A percentile compares a stretch with the other conserved stretches of the same genome.
These are phyloP conservation scores for Trametes maxima DNA, from an alignment of 768 basidiomycete genomes.

Conservation along the genomic window DNA sequence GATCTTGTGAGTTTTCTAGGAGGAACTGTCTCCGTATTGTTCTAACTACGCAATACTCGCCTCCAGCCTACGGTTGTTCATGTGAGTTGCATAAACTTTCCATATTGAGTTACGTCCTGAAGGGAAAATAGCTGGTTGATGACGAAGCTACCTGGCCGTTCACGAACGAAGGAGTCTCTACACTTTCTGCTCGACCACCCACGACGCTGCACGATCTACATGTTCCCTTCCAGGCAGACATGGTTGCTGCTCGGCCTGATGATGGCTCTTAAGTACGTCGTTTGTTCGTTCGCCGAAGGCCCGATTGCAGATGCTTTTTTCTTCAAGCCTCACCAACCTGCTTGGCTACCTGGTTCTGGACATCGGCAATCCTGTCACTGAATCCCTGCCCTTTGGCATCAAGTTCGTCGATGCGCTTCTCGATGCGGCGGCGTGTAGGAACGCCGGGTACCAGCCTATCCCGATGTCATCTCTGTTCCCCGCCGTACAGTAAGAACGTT, in stretches of 20 bases:
- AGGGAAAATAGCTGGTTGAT: slow-evolving; percentile 63
- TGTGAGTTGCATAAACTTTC: slow-evolving; percentile 65
- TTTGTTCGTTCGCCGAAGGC: neutral
- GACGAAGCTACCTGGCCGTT: slow-evolving; percentile 57
- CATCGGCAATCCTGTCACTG: slow-evolving; percentile 71
- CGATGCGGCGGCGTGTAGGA: slow-evolving; percentile 78
- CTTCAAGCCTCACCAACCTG: slow-evolving; percentile 57
- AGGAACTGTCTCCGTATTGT: too few species aligned
- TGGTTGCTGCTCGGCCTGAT: slow-evolving; percentile 82
- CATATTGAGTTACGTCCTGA: slow-evolving; percentile 39
- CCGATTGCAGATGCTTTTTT: neutral
- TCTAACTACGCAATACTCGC: neutral
- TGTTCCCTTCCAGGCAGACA: slow-evolving; percentile 91
- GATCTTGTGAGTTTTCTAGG: slow-evolving; percentile 64
- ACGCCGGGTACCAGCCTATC: slow-evolving; percentile 83
- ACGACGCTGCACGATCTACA: slow-evolving; percentile 84
- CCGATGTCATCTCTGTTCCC: slow-evolving; percentile 71
- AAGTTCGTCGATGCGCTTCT: slow-evolving; percentile 74
- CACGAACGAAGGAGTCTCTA: slow-evolving; percentile 72
- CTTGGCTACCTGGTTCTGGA: slow-evolving; percentile 86
- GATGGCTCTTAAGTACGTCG: slow-evolving; percentile 63
- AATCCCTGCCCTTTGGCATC: slow-evolving; percentile 65
- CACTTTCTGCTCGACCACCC: slow-evolving; percentile 94
- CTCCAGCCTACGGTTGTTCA: slow-evolving; percentile 72
- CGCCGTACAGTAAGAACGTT: slow-evolving; percentile 69